Conservation (phyloP, 129 eudicot species). For the Flaveria bidentis region DNA sequence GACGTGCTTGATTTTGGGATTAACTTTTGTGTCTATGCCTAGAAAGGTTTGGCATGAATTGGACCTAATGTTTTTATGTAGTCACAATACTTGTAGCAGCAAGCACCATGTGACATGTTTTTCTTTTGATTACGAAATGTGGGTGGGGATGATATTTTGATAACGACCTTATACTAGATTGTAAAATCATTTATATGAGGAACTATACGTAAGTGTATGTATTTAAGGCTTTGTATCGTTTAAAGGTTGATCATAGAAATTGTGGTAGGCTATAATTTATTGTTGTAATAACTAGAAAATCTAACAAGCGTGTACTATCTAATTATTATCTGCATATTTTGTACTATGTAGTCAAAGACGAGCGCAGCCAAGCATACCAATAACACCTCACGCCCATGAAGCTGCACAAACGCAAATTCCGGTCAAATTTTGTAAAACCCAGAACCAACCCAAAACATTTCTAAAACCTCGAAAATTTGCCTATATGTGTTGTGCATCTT, state of each 20-base stretch:
- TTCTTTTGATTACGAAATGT: conserved; percentile 23
- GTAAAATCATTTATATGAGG: neutral
- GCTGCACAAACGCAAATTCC: too few species aligned
- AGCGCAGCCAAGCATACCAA: too few species aligned
- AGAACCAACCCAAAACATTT: too few species aligned
- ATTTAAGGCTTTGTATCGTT: conserved; percentile 7
- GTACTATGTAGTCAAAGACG: too few species aligned
- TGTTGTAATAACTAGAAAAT: neutral
- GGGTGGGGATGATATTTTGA: conserved; percentile 17
- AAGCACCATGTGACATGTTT: conserved; percentile 2
- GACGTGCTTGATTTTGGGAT: neutral
- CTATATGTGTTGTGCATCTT: too few species aligned
- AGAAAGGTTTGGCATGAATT: neutral
- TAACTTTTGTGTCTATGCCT: neutral
- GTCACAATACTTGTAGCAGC: neutral
- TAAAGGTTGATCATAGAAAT: conserved; percentile 3
- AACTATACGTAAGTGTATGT: neutral
- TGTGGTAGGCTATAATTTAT: neutral
- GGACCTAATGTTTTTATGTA: neutral
- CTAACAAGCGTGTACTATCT: neutral
- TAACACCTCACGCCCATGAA: too few species aligned
- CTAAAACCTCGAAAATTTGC: too few species aligned
- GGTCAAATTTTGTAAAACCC: too few species aligned
- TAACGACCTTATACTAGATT: neutral
- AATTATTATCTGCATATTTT: neutral